These are phyloP conservation scores for Epichloe hybrida DNA, from an alignment of 2,329 filamentous ascomycete species.

Conservation along the genomic window DNA sequence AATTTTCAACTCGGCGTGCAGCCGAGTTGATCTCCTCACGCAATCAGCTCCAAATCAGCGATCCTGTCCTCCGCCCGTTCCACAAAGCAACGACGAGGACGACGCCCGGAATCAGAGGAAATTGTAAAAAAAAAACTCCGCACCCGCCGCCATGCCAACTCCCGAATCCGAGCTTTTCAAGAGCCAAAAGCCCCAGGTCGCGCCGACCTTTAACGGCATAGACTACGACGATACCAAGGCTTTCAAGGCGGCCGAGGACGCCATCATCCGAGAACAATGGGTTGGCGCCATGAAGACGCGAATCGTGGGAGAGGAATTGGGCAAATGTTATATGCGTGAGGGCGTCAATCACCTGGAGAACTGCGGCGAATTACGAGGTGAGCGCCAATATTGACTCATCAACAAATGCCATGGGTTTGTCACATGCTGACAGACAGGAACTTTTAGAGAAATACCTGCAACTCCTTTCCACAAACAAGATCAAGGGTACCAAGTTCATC, in stretches of 20 bases:
- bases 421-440: background rate
- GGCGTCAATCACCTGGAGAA: conserved; percentile 84
- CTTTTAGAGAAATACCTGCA: conserved; percentile 63
- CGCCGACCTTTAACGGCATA: conserved; percentile 74
- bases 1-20: background rate
- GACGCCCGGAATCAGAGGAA: too few species aligned
- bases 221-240: conserved; percentile 73
- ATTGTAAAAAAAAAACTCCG: conserved; percentile 2
- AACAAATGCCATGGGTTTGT: background rate
- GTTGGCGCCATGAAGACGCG: conserved; percentile 81
- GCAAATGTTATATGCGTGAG: conserved; percentile 74
- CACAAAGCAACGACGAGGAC: background rate
- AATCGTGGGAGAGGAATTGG: conserved; percentile 67
- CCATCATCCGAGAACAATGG: conserved; percentile 77
- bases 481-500: conserved; percentile 67
- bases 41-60: background rate
- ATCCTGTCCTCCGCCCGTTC: background rate
- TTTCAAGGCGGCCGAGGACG: conserved; percentile 72
- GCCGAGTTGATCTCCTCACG: background rate
- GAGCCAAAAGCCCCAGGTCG: conserved; percentile 69
- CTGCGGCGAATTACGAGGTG: conserved; percentile 69
- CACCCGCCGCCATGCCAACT: conserved; percentile 51
- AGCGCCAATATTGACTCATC: background rate
- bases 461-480: conserved; percentile 60
- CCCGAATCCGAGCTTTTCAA: conserved; percentile 73